phyloP scores from a whole-genome alignment of 805 yeast species.

The Pichia membranifaciens region DNA sequence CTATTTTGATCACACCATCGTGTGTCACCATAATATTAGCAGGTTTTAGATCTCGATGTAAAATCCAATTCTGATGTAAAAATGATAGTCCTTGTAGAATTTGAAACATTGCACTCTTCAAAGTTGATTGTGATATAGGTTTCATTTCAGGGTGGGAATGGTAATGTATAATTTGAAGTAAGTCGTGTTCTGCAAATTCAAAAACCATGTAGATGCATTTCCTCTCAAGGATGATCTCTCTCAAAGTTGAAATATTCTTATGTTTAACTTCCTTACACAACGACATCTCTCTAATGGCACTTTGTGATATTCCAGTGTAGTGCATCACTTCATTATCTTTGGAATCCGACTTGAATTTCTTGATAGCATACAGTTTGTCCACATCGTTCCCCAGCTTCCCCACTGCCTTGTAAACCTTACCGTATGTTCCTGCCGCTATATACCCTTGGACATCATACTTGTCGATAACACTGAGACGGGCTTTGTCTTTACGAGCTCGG shows the following conservation, averaged over 20 bases:
- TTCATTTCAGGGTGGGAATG: slow-evolving; percentile 86
- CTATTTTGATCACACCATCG: slow-evolving; percentile 88
- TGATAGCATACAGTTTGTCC: slow-evolving; percentile 65
- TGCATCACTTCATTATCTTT: slow-evolving; percentile 78
- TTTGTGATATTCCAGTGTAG: slow-evolving; percentile 92
- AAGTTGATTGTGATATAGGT: slow-evolving; percentile 69
- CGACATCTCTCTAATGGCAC: slow-evolving; percentile 95
- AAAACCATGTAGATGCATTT: slow-evolving; percentile 91
- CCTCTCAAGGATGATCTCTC: slow-evolving; percentile 80
- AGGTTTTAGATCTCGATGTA: slow-evolving; percentile 94
- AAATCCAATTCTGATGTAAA: slow-evolving; percentile 91
- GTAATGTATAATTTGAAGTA: slow-evolving; percentile 87
- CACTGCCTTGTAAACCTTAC: slow-evolving; percentile 87
- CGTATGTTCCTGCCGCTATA: slow-evolving; percentile 98
- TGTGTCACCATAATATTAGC: slow-evolving; percentile 95
- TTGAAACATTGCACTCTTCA: slow-evolving; percentile 88
- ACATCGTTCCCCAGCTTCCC: slow-evolving; percentile 30
- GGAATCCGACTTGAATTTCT: slow-evolving; percentile 90
- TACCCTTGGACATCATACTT: slow-evolving; percentile 88
- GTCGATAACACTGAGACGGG: slow-evolving; percentile 68
- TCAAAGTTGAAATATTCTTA: slow-evolving; percentile 69
- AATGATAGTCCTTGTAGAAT: slow-evolving; percentile 86
- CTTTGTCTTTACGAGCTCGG: slow-evolving; percentile 55
- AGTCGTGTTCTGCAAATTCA: slow-evolving; percentile 94
- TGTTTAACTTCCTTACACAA: slow-evolving; percentile 82